These are phyloP conservation scores for Acanthamoeba castellanii DNA, from an alignment of 208 protist genomes.

Conservation along the genomic window DNA sequence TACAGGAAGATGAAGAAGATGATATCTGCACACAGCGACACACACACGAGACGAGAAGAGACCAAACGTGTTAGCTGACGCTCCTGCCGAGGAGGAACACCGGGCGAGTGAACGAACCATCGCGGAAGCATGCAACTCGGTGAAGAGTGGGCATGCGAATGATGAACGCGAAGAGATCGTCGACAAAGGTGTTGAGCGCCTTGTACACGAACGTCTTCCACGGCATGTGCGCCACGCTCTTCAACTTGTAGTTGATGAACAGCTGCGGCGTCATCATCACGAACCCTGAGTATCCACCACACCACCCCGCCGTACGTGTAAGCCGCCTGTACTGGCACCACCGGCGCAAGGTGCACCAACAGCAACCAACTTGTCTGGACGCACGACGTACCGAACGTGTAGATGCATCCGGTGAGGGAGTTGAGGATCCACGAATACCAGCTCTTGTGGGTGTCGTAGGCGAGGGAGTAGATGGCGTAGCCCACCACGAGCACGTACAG, in stretches of 20 bases:
- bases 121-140: constrained; percentile 97
- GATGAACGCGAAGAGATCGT: constrained; percentile 99
- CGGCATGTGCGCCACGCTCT: constrained; percentile 98
- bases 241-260: constrained; percentile 99
- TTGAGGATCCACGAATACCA: constrained; percentile 92
- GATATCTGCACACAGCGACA: constrained; percentile 88
- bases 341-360: no score
- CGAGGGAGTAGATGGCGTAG: constrained; percentile 96
- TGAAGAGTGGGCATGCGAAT: constrained; percentile 99
- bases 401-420: constrained; percentile 87
- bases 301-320: not conserved
- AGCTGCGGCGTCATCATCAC: constrained; percentile 99
- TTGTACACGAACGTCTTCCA: constrained; percentile 98
- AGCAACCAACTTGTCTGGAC: no score
- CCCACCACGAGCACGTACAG: constrained; percentile 94
- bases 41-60: not conserved
- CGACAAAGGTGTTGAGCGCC: constrained; percentile 98
- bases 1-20: constrained; percentile 98
- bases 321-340: no score
- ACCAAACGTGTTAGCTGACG: not conserved
- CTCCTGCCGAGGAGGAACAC: no score
- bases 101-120: constrained; percentile 87
- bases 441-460: constrained; percentile 95
- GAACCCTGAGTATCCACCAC: constrained; percentile 96
- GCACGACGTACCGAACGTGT: constrained; percentile 92